Base-by-base conservation (phyloP, 2,329 filamentous ascomycete species). In the Chalaropsis thielavioides region DNA sequence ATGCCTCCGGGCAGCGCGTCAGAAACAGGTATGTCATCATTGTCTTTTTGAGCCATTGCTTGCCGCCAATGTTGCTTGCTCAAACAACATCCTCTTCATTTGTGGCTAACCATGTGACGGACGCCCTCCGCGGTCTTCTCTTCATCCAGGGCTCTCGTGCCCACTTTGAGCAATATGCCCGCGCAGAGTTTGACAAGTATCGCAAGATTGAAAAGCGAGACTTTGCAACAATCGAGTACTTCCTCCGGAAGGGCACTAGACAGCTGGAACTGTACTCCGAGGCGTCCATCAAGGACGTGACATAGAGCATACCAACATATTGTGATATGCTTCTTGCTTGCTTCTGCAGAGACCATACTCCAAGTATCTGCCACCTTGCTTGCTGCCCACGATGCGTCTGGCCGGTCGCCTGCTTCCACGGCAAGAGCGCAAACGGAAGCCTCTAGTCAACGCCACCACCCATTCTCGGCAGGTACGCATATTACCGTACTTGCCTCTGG, bases 191-290 rank as follows among this genome's bases (percentile, higher is more conserved):
- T 72, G 78, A 84, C 46, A 88, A 87, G 72, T 81, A 89, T 71
- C 72, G 83, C 13, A 72, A 74, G 8, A 74, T 95, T 64, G 86
- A 88, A 74, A 94, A 90, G 75, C 90, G 89, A 70, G 90, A 96
- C 72, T 96, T 96, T 74, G 79, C 81, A 17, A 86, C 90, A 5
- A 87, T 96, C 66, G 92, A 96, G 74, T 94, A 90, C 73, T 77
- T 95, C 41, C 73, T 96, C 62, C 83, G 92, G 67, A 92, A 90
- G 73, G 92, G 92, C 24, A 81, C 83, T 49, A 82, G 89, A 56
- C 90, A 96, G 73, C 78, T 96, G 19, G 90, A 95, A 68, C 82
- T 85, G 58, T 94, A 94, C 75, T 83, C 87, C n/a, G 83, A 86
- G 5, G 85, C 88, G 31, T 87, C 87, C 2, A 91, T 95, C 71